Evolutionary conservation across 2,329 filamentous ascomycete genomes (phyloP).

Genomic region (Verticillium isaacii): DNA sequence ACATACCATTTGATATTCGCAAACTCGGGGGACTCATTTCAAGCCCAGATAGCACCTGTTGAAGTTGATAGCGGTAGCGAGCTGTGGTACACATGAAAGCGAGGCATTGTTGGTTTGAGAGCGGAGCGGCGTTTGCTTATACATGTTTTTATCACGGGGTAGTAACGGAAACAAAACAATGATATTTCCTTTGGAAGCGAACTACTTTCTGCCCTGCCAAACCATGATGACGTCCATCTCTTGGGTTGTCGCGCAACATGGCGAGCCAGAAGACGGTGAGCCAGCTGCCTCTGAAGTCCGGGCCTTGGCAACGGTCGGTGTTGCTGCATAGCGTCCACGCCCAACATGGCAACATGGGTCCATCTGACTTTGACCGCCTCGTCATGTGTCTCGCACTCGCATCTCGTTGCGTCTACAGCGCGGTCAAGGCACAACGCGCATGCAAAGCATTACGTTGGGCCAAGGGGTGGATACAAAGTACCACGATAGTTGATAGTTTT

Average conservation of each 20-base stretch:
- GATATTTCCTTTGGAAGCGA: too few relatives aligned
- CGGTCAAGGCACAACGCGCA: too few relatives aligned
- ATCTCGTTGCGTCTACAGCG: neutral
- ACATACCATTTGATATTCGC: neutral
- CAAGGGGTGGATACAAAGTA: too few relatives aligned
- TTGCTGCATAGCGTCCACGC: neutral
- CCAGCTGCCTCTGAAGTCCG: neutral
- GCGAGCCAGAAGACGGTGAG: neutral
- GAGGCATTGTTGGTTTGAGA: neutral
- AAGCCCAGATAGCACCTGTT: neutral
- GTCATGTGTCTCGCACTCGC: neutral
- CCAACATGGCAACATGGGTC: neutral
- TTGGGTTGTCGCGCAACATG: too few relatives aligned
- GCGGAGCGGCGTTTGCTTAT: neutral
- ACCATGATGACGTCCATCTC: neutral
- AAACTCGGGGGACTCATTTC: neutral
- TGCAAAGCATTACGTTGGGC: too few relatives aligned
- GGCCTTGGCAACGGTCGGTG: neutral
- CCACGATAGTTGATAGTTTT: too few relatives aligned
- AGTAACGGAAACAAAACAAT: too few relatives aligned
- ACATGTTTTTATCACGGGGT: neutral
- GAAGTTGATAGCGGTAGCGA: neutral
- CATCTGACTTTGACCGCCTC: neutral
- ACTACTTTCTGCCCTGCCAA: neutral
- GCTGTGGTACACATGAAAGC: neutral